A percentile compares a stretch with the other conserved stretches of the same genome.
phyloP scores from a whole-genome alignment of 768 basidiomycete species.

The Serpula lacrymans region DNA sequence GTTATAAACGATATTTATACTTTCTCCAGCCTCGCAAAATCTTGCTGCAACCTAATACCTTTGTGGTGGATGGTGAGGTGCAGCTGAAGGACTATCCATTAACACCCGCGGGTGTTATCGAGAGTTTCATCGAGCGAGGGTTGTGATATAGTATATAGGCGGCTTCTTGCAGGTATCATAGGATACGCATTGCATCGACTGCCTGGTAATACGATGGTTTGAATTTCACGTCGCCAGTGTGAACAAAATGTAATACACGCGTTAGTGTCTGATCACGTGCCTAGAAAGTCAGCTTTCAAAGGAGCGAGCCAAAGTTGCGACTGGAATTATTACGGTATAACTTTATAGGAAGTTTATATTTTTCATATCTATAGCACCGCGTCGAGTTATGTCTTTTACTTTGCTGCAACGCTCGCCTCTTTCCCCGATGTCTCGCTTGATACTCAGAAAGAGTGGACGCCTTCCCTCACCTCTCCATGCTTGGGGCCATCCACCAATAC shows the following conservation, averaged over 20 bases:
- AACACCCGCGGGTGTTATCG: conserved; percentile 68
- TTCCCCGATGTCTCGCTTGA: conserved; percentile 13
- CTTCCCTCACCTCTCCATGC: conserved; percentile 1
- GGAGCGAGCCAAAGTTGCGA: too few species aligned
- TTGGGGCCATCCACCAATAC: neutral
- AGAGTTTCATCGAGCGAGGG: conserved; percentile 76
- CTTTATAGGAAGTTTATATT: neutral
- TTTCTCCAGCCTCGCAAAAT: conserved; percentile 72
- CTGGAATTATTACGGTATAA: too few species aligned
- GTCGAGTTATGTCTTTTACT: neutral
- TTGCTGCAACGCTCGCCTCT: neutral
- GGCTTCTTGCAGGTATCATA: too few species aligned
- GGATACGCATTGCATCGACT: too few species aligned
- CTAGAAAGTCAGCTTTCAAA: too few species aligned
- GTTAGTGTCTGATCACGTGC: too few species aligned
- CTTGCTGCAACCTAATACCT: conserved; percentile 81
- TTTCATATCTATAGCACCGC: neutral
- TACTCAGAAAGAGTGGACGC: conserved; percentile 2
- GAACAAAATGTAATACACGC: too few species aligned
- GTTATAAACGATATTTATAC: neutral
- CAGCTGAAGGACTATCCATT: conserved; percentile 77
- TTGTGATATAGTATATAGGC: conserved; percentile 39
- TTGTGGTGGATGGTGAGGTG: conserved; percentile 63
- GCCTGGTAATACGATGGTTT: too few species aligned
- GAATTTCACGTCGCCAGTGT: too few species aligned